A percentile compares a stretch with the other conserved stretches of the same genome.
These are phyloP conservation scores for Trametes punicea DNA, from an alignment of 768 basidiomycete genomes.

Conservation along the genomic window DNA sequence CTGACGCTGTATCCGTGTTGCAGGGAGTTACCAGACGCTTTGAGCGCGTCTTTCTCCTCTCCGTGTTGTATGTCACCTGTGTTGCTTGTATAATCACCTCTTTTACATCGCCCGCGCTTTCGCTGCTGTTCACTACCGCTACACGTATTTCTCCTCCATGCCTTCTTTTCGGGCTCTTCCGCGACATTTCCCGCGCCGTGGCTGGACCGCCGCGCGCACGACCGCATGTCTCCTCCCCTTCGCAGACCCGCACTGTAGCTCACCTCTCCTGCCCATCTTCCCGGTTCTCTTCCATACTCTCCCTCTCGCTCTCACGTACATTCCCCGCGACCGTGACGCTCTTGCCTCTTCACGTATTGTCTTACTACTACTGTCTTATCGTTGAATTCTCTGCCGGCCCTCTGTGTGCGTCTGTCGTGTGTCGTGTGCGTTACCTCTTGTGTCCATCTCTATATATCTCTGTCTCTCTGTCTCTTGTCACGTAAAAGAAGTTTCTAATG, in stretches of 20 bases:
- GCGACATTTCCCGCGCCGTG: background rate
- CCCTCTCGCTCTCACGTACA: background rate
- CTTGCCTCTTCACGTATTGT: background rate
- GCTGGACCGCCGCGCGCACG: background rate
- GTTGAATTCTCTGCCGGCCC: no score
- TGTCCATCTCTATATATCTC: no score
- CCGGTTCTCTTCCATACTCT: background rate
- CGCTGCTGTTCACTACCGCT: slow-evolving; percentile 4
- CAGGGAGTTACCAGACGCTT: slow-evolving; percentile 14
- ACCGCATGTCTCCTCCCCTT: background rate
- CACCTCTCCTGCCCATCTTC: background rate
- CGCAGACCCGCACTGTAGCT: background rate
- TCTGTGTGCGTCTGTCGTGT: background rate
- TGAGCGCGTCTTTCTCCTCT: background rate
- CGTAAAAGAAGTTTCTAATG: no score
- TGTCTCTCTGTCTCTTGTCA: no score
- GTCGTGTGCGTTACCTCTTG: no score
- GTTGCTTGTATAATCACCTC: background rate
- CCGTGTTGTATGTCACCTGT: background rate
- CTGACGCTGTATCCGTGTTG: background rate
- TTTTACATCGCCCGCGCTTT: background rate
- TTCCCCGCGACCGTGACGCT: no score
- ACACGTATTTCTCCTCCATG: background rate
- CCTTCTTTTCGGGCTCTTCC: background rate
- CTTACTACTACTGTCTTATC: background rate